phyloP scores from a whole-genome alignment of 176 grass and related monocot genomes.

The Oryza brachyantha region DNA sequence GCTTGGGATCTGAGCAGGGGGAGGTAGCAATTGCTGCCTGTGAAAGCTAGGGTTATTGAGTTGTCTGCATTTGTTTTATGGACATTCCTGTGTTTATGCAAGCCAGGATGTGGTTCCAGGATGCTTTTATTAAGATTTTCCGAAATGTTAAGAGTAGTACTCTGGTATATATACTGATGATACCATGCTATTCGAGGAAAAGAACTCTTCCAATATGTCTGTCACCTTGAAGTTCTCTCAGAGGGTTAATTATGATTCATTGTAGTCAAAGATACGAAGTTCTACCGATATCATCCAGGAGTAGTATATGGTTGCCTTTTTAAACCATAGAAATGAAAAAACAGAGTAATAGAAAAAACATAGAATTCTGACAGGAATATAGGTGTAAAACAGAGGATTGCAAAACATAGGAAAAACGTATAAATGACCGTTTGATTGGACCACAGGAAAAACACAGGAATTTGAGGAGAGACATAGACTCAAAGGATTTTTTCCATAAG shows the following conservation, averaged over 20 bases:
- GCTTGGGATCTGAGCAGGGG: constrained; percentile 72
- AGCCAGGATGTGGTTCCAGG: constrained; percentile 41
- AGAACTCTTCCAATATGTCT: constrained; percentile 3
- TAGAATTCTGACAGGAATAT: too few species aligned
- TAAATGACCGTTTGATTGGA: too few species aligned
- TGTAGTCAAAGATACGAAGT: background rate
- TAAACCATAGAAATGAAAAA: too few species aligned
- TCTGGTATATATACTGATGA: constrained; percentile 33
- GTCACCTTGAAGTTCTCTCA: background rate
- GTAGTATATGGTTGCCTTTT: too few species aligned
- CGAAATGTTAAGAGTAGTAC: constrained; percentile 21
- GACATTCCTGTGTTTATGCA: constrained; percentile 34
- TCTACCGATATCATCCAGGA: background rate
- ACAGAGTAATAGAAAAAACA: too few species aligned
- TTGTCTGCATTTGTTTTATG: constrained; percentile 37
- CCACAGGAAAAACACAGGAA: too few species aligned
- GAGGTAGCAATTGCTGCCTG: background rate
- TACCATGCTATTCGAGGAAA: constrained; percentile 27
- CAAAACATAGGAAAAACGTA: too few species aligned
- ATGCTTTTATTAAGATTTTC: constrained; percentile 41
- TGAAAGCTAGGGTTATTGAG: constrained; percentile 25
- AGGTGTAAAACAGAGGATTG: too few species aligned
- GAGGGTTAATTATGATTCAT: background rate
- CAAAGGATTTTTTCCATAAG: too few species aligned
- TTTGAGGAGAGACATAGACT: too few species aligned